Evolutionary conservation across 1,284 basidiomycete species (phyloP).

Genomic region (Cryptococcus neoformans): DNA sequence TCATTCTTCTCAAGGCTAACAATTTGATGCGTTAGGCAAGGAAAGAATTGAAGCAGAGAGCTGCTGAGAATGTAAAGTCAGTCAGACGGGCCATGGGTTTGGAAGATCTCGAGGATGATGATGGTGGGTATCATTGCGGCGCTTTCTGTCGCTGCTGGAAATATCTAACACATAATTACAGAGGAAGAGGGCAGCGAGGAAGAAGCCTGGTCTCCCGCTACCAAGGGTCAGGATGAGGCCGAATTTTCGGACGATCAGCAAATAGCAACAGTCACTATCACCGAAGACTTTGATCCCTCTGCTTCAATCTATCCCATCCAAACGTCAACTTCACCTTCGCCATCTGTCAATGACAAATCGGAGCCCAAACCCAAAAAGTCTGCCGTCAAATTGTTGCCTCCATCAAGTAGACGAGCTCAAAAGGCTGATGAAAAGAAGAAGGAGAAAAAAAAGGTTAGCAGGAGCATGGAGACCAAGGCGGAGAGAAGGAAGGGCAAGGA

Average conservation of each 20-base stretch:
- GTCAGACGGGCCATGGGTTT: conserved; percentile 46
- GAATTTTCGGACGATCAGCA: conserved; percentile 49
- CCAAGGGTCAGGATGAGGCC: conserved; percentile 24
- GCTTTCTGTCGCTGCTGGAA: background rate
- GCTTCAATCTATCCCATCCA: background rate
- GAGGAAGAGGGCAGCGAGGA: conserved; percentile 8
- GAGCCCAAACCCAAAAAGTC: conserved; percentile 2
- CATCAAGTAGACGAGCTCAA: conserved; percentile 37
- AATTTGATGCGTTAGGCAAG: conserved; percentile 24
- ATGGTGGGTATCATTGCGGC: background rate
- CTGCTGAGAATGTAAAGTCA: conserved; percentile 41
- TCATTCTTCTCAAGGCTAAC: background rate
- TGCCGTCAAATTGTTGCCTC: conserved; percentile 33
- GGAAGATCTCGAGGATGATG: conserved; percentile 19
- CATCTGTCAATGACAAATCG: conserved; percentile 3
- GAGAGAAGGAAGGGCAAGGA: conserved; percentile 45
- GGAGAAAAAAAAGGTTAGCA: conserved; percentile 28
- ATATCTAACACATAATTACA: background rate
- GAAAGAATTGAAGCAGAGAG: conserved; percentile 40
- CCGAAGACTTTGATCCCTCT: conserved; percentile 47
- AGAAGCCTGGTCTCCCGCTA: conserved; percentile 23
- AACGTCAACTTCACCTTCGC: conserved; percentile 12
- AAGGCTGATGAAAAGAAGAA: conserved; percentile 25
- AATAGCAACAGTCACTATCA: conserved; percentile 48
- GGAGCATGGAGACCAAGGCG: conserved; percentile 44